Percentiles rank a stretch among this genome's conserved stretches.
These are phyloP conservation scores for Planoprotostelium fungivorum DNA, from an alignment of 78 protist species.

Conservation along the genomic window DNA sequence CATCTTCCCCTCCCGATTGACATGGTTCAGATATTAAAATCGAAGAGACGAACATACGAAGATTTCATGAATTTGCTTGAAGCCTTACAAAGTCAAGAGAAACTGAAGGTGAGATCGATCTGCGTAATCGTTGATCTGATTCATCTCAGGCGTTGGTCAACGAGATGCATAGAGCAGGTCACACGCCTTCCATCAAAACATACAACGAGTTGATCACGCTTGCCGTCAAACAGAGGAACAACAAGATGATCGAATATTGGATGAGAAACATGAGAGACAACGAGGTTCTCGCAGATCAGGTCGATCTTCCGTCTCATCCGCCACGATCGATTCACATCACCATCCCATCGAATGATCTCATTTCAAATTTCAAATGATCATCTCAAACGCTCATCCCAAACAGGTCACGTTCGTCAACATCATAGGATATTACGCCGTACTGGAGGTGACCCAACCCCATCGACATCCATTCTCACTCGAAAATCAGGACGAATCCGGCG, in stretches of 20 bases:
- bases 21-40: too few species aligned
- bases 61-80: too few species aligned
- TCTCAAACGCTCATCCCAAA: too few species aligned
- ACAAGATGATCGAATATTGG: background rate
- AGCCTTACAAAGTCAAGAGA: too few species aligned
- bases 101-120: too few species aligned
- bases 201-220: background rate
- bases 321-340: too few species aligned
- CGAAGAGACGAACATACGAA: too few species aligned
- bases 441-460: background rate
- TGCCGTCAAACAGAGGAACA: background rate
- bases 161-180: background rate
- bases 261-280: background rate
- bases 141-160: background rate
- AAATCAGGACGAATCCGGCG: background rate
- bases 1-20: too few species aligned
- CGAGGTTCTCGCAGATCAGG: background rate
- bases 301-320: background rate
- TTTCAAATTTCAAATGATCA: too few species aligned
- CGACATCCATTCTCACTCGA: background rate
- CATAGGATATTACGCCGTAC: background rate
- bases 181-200: background rate
- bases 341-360: too few species aligned
- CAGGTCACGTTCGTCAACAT: background rate
- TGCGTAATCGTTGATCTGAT: too few species aligned